Base-by-base conservation (phyloP, 352 stramenopile species). In the Globisporangium apiculatum region DNA sequence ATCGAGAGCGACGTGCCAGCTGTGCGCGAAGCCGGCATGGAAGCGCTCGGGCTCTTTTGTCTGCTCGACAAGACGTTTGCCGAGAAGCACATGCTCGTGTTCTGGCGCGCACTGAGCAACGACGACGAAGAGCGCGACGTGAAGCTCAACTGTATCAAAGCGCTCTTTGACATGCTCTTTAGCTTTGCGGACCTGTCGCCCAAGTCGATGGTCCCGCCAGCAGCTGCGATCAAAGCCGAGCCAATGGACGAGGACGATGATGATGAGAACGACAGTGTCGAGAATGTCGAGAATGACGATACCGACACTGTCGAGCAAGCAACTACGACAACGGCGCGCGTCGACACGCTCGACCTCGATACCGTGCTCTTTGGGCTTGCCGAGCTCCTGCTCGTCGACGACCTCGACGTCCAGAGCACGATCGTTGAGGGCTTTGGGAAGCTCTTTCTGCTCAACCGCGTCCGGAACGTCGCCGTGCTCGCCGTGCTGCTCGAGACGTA, bases 341-440 rank as follows among this genome's bases (percentile, higher is more conserved):
- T 57, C 1, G 72, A 87, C 50, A 65, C 73, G 42, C 56, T 86
- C 31, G 67, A 86, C 56, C 58, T 90, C 4, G 76, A 88, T 51
- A 76, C 67, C 2, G 75, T 89, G 8, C 76, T 85, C 43, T 66
- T 87, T 57, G 76, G 73, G 7, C 64, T 90, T 11, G 80, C 74
- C 1, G 68, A 83, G 36, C 59, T 87, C 6, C 57, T 81, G 24
- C 62, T 65, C 36, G 68, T 82, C 11, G 71, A 90, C 18, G 80
- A 90, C 49, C 59, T 89, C 37, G 76, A 89, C 12, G 71, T 87
- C 14, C 83, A 92, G 64, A 80, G 73, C 45, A 84, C 78, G 7
- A 79, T 92, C 41, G 80, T 92, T 8, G 75, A 89, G 63, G 79
- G 83, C 8, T 92, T 92, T 47, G 79, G 75, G 15, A 83, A 87